Base-by-base conservation (phyloP, 805 yeast genomes). In the Metahyphopichia silvanorum region DNA sequence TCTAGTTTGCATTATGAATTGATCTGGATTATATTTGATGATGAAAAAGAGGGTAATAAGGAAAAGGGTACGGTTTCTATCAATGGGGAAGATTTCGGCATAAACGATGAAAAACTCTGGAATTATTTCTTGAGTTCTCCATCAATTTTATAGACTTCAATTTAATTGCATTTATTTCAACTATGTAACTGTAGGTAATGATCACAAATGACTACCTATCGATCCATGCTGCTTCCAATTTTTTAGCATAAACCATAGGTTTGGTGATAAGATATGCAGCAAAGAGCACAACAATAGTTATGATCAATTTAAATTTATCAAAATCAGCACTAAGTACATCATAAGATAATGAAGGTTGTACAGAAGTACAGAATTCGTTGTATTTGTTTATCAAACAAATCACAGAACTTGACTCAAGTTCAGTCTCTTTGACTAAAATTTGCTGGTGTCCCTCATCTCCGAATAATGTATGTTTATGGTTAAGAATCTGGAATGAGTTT, bases 311-410 rank as follows among this genome's bases (percentile, higher is more conserved):
- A 10, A 63, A 51, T 48, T 77, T 82, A 46, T 82, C 86, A 51
- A 93, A 93, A 32, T 70, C 67, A 19, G 69, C 60, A 16, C 79
- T 74, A 53, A 91, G 68, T 31, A 76, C 66, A 59, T 91, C 98
- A 58, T 86, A 89, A 24, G 86, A 85, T 26, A 76, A 75, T 0
- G 96, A 86, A 1, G 98, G 96, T 31, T 82, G 74, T 12, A 84
- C 69, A 35, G 77, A 68, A 0, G 94, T 81, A 49, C 89, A 85
- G 61, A 85, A 89, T 5, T 83, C 54, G 51, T 86, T 94, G 28
- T 69, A 57, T 18, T 49, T 39, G 13, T 82, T 86, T 27, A 77
- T 60, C 22, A 73, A 66, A 39, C 93, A 79, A 1, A 85, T 74
- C 13, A 86, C 68, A 2, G 82, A 69, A 0, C 97, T 88, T 2